Evolutionary conservation across 768 basidiomycete genomes (phyloP), one percentile per base, ranked within the genome.

Genomic region (Lactarius akahatsu): DNA sequence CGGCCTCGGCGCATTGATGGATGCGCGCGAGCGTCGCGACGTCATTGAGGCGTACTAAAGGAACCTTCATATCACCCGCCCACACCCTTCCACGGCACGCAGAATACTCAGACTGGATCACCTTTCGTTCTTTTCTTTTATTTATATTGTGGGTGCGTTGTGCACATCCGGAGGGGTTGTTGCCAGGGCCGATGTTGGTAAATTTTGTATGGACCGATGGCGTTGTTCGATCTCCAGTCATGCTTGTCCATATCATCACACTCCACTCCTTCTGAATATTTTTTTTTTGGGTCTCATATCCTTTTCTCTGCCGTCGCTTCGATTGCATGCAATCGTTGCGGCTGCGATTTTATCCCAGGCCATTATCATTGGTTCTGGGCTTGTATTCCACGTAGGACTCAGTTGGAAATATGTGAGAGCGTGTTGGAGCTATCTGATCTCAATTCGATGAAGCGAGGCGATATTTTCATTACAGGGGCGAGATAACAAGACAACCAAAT

Each of bases 1-100:
- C 40, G 90, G 91, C 32, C 79, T 94, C 59, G 89, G 88, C 63
- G 84, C 84, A 73, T 83, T 94, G 71, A 87, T 92, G 84, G 89
- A 84, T 72, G 90, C 91, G 40, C 85, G 91, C 67, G 91, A 92
- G 80, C 84, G 89, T 73, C 81, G 91, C 69, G 91, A 91, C 30
- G 30, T 68, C 32, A 59, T 69, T 34, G 70, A 70, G 57, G 64
- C 40, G 23, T 70, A 66, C 62, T 70, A 59, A 50, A 70, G 47
- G 20, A 52, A 26, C 59, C 52, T 36, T 32, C 57, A 52, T 38
- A 34, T 50, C 47, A 40, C 30, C 57, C 57, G 10, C 36, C 54
- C 28, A 26, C 52, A 41, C 30, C n/a, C 30, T 38, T 23, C 54
- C 38, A 67, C 43, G 43, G 59, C 61, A 62, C 67, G 52, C 61